These are phyloP conservation scores for Amaranthus cruentus DNA, from an alignment of 148 eudicot species.

Conservation along the genomic window DNA sequence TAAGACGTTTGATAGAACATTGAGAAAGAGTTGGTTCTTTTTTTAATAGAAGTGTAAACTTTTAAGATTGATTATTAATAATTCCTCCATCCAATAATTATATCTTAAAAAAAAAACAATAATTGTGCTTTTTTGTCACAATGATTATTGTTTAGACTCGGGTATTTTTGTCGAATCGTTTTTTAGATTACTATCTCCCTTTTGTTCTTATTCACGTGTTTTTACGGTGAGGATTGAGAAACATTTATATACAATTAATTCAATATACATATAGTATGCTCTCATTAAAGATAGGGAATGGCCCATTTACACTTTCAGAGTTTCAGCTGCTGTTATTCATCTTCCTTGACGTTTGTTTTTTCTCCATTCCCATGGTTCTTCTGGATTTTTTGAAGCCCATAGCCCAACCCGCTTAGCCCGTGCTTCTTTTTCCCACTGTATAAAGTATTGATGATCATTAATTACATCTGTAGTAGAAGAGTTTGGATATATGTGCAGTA, in stretches of 20 bases:
- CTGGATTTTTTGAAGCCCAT: conserved; percentile 80
- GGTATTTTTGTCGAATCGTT: not conserved
- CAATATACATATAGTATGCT: not conserved
- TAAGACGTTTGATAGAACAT: not conserved
- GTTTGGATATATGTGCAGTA: not conserved
- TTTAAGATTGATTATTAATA: not conserved
- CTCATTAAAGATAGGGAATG: not conserved
- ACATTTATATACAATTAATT: not conserved
- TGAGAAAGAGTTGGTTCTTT: not conserved
- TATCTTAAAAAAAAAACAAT: too few species aligned
- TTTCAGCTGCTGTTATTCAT: not conserved
- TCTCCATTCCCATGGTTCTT: conserved; percentile 95
- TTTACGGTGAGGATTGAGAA: too few species aligned
- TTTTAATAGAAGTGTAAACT: not conserved
- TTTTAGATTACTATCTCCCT: too few species aligned
- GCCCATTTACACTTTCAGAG: conserved; percentile 2
- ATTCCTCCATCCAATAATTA: not conserved
- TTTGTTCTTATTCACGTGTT: too few species aligned
- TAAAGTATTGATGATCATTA: not conserved
- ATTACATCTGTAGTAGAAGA: not conserved
- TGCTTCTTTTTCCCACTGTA: conserved; percentile 86
- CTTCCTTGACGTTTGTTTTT: conserved; percentile 54
- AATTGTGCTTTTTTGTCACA: not conserved
- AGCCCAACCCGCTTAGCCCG: conserved; percentile 67
- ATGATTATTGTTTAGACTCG: not conserved